Evolutionary conservation across 1,139 yeast genomes (phyloP), one percentile per base, ranked within the genome.

Genomic region (Saccharomyces hybrid): DNA sequence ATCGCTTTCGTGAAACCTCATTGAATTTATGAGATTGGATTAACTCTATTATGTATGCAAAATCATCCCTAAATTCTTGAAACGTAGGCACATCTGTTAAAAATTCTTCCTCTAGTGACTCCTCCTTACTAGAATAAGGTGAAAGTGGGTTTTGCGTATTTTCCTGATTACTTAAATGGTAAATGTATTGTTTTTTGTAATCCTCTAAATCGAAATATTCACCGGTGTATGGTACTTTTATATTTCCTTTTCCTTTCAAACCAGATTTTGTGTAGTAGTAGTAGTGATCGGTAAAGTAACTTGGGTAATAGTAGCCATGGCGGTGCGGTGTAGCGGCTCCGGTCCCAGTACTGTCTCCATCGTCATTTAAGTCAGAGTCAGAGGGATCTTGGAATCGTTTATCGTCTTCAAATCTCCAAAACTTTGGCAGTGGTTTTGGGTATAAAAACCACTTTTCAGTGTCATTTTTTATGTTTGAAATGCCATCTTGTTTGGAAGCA

Each of bases 361-460:
- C 23, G 3, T 38, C 44, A 16, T 38, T 38, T 9, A 38, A 38
- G 9, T 38, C 44, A 9, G 44, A 38, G 13, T 38, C 44, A 16
- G 44, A 38, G 44, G 3, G 44, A 16, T 38, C 23, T 16, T 38
- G 44, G 6, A 66, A 58, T 44, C 70, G 56, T 49, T 59, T 60
- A 53, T 67, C 70, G 32, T 64, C 61, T 31, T 59, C 64, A 55
- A 62, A 65, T 50, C 64, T 66, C 70, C 70, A 67, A 51, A 64
- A 66, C 53, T 67, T 67, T 4, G 70, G 70, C 42, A 67, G 47
- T 3, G 70, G 69, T 49, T 62, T 61, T 1, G 70, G 70, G 50
- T 67, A 67, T 1, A 65, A 54, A n/a, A 67, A 57, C 66, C 68
- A 64, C 27, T 57, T 57, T 6, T 59, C 55, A n/a, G 59, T 29